Conservation (phyloP, 2,329 filamentous ascomycete genomes). For the Sporothrix pseudoabietina region DNA sequence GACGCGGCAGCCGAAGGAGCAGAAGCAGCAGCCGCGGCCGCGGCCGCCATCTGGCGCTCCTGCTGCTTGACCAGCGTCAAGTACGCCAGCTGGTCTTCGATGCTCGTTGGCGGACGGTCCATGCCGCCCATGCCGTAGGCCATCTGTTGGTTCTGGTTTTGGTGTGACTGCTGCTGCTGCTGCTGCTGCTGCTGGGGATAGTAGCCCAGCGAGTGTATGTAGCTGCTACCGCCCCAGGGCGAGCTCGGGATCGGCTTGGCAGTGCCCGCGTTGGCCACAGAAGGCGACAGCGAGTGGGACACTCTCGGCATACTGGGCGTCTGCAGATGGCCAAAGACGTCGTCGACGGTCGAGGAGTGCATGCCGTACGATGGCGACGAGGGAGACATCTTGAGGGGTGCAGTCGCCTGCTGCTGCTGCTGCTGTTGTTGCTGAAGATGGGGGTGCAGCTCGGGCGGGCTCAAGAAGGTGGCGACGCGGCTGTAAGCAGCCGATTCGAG, state of each 20-base stretch:
- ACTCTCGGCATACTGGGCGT: constrained; percentile 34
- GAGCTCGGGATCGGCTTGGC: constrained; percentile 47
- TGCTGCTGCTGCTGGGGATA: constrained; percentile 15
- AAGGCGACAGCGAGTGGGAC: not conserved
- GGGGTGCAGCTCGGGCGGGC: constrained; percentile 45
- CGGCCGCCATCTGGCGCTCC: constrained; percentile 12
- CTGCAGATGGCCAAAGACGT: constrained; percentile 50
- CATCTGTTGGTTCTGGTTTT: not conserved
- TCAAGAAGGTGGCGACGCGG: constrained; percentile 54
- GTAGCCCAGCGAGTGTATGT: constrained; percentile 23
- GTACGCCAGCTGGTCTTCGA: constrained; percentile 32
- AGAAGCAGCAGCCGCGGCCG: not conserved
- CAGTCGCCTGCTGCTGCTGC: not conserved
- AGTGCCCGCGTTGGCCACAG: not conserved
- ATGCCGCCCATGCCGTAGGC: not conserved
- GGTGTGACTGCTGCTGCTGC: not conserved
- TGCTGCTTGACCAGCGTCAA: constrained; percentile 28
- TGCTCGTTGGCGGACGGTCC: constrained; percentile 26
- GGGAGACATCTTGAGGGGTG: not conserved
- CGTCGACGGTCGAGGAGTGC: constrained; percentile 55
- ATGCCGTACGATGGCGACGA: constrained; percentile 55
- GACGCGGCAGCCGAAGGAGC: not conserved
- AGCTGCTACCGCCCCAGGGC: constrained; percentile 47
- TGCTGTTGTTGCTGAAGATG: not conserved
- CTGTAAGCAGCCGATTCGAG: constrained; percentile 49